These are phyloP conservation scores for Clathrospora elynae DNA, from an alignment of 2,329 filamentous ascomycete species.

Conservation along the genomic window DNA sequence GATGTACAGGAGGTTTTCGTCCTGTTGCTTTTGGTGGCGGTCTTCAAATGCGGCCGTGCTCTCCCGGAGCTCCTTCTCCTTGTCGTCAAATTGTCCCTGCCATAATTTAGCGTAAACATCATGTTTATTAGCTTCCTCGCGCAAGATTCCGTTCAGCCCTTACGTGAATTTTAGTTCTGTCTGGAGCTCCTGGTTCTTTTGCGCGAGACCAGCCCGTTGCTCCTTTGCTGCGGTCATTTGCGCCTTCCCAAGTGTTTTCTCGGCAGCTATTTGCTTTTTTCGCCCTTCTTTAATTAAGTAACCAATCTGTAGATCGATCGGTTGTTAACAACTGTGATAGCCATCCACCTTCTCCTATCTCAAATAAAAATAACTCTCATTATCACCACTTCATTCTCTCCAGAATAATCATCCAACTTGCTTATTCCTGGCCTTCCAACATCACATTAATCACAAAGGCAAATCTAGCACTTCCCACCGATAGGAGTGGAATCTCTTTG, in stretches of 20 bases:
- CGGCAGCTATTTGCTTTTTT: background rate
- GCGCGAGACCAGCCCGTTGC: background rate
- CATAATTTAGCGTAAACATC: background rate
- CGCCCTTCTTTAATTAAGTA: background rate
- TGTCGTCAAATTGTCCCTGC: constrained; percentile 5
- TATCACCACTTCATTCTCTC: too few relatives aligned
- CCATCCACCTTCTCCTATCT: too few relatives aligned
- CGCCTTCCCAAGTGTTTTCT: background rate
- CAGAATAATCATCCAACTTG: too few relatives aligned
- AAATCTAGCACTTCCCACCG: background rate
- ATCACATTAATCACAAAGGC: background rate
- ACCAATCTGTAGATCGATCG: constrained; percentile 1
- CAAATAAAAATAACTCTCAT: too few relatives aligned
- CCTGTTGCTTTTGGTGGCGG: background rate
- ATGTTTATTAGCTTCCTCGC: background rate
- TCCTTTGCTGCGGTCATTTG: background rate
- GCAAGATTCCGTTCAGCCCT: constrained; percentile 1
- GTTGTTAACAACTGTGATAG: too few relatives aligned
- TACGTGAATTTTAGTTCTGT: background rate
- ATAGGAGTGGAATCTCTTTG: background rate
- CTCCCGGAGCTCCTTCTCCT: constrained; percentile 5
- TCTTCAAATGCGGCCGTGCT: constrained; percentile 4
- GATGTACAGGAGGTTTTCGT: constrained; percentile 13
- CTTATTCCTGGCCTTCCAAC: background rate
- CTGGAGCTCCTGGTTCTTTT: constrained; percentile 4